Conservation (phyloP, 192 early-diverging fungal species). For the Entomortierella beljakovae region DNA sequence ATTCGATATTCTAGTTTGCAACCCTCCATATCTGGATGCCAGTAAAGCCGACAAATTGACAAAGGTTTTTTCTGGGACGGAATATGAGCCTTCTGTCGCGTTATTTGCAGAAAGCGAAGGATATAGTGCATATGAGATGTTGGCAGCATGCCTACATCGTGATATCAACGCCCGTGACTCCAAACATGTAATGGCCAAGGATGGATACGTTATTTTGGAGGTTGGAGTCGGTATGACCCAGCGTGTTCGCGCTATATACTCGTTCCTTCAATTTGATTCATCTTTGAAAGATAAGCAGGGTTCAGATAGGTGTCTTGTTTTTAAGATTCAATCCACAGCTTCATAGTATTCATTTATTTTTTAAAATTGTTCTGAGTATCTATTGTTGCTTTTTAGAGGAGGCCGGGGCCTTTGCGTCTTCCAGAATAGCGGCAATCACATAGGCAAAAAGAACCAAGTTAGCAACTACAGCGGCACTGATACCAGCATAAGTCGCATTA, state of each 20-base stretch:
- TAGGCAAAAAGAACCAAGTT: constrained; percentile 62
- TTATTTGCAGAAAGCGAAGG: constrained; percentile 73
- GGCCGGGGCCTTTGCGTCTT: constrained; percentile 51
- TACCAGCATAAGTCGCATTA: constrained; percentile 65
- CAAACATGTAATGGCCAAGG: constrained; percentile 28
- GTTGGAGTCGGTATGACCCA: constrained; percentile 71
- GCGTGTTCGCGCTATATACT: constrained; percentile 63
- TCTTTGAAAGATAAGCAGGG: constrained; percentile 61
- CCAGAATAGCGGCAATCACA: constrained; percentile 55
- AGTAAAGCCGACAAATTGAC: constrained; percentile 36
- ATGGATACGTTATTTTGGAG: constrained; percentile 63
- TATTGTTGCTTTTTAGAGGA: constrained; percentile 48
- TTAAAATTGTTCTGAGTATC: background rate
- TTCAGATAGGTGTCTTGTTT: constrained; percentile 70
- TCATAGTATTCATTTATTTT: background rate
- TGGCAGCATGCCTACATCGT: constrained; percentile 30
- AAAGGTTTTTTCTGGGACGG: constrained; percentile 46
- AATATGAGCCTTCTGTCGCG: constrained; percentile 73
- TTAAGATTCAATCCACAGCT: constrained; percentile 9
- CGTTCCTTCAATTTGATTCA: constrained; percentile 53
- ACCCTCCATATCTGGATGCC: constrained; percentile 76
- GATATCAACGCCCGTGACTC: constrained; percentile 5
- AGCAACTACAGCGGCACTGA: constrained; percentile 60
- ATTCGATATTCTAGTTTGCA: constrained; percentile 74
- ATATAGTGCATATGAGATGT: constrained; percentile 69